Base-by-base conservation (phyloP, 805 yeast genomes). In the Candida corydali region DNA sequence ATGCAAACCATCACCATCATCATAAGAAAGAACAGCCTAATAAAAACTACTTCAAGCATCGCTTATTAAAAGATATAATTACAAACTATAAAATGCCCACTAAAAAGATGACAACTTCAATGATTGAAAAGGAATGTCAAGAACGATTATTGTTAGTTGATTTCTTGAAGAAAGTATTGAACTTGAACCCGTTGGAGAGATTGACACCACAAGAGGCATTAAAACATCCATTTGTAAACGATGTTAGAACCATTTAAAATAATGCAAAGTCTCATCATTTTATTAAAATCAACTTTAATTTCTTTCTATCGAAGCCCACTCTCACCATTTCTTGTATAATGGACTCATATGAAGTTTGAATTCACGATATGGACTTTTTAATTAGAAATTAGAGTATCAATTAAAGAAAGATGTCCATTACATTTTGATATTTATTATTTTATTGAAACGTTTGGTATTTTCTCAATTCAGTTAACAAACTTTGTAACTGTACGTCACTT, bases 151-250 rank as follows among this genome's bases (percentile, higher is more conserved):
- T 84, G 27, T 69, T 91, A 39, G 67, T 81, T 17, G 95, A 91
- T 57, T 86, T 93, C 49, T 67, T 93, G 33, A 60, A 69, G 29
- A 95, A 95, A 17, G 73, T 86, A 8, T 65, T 93, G 43, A 86
- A 82, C 46, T 59, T 87, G 50, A 89, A 91, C 57, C 98, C 98
- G 0, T 71, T 93, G 49, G 96, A 88, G 57, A 76, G 99, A 49
- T 84, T 96, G 83, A 86, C 97, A 0, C 98, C 98, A 9, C 96
- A 87, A 47, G 97, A 93, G 57, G 98, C 98, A 0, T 67, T 81
- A 11, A 67, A 76, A 57, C 98, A 93, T 62, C 97, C 98, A 0
- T 93, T 93, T 57, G 78, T 93, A 14, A 83, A 43, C 32, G 68
- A 61, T 34, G 45, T 48, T 3, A 26, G 25, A 29, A 32, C 36